Evolutionary conservation across 2,329 filamentous ascomycete species (phyloP).

Genomic region (Fusarium udum): DNA sequence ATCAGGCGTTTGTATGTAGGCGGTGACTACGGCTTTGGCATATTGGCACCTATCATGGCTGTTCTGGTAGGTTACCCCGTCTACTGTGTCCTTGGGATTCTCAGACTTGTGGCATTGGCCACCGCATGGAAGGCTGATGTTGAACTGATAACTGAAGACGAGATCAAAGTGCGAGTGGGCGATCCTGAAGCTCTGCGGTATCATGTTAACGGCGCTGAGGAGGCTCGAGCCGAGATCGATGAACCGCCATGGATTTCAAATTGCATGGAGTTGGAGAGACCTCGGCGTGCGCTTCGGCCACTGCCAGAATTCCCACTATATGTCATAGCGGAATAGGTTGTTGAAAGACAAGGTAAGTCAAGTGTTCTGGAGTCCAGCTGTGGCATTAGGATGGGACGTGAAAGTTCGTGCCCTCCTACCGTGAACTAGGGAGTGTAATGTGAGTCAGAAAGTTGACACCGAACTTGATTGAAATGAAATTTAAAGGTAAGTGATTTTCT

Average conservation of each 20-base stretch:
- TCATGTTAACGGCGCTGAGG: not conserved
- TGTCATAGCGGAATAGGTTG: not conserved
- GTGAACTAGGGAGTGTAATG: not conserved
- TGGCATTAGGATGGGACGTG: not conserved
- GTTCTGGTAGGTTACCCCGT: not conserved
- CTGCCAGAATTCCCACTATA: not conserved
- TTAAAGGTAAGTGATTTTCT: not conserved
- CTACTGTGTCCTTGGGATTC: slow-evolving; percentile 1
- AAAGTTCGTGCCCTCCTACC: not conserved
- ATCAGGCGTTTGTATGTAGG: not conserved
- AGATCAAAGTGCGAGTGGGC: not conserved
- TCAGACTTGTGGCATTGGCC: slow-evolving; percentile 22
- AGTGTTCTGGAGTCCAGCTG: not conserved
- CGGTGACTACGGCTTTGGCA: not conserved
- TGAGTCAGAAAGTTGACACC: not conserved
- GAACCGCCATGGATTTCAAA: slow-evolving; percentile 3
- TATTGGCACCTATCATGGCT: not conserved
- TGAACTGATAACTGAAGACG: not conserved
- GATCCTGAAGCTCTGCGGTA: not conserved
- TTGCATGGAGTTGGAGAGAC: not conserved
- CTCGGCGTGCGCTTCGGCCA: not conserved
- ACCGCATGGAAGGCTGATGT: not conserved
- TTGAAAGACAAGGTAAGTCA: not conserved
- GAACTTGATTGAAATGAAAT: not conserved
- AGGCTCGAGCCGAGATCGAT: not conserved